Conservation (phyloP, 78 protist species). For the Dictyostelium capitatum region DNA sequence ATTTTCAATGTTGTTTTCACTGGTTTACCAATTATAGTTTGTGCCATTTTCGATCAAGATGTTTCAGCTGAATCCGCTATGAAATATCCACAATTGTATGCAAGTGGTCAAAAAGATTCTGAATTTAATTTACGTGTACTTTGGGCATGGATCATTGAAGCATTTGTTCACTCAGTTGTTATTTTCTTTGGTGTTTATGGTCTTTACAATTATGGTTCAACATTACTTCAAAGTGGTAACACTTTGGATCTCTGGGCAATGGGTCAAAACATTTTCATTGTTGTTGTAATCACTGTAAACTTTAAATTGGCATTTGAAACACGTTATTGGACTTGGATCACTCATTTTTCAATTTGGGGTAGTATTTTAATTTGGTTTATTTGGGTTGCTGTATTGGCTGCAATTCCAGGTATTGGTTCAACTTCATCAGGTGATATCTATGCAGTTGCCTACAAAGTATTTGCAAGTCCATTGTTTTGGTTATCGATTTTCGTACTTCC, state of each 20-base stretch:
- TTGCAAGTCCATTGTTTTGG: conserved; percentile 44
- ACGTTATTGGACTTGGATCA: conserved; percentile 78
- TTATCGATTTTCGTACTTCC: conserved; percentile 31
- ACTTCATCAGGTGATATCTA: conserved; percentile 60
- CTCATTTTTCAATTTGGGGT: conserved; percentile 80
- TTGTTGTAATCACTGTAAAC: conserved; percentile 68
- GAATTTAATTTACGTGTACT: conserved; percentile 69
- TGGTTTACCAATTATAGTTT: conserved; percentile 82
- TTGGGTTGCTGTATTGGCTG: conserved; percentile 53
- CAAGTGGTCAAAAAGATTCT: conserved; percentile 71
- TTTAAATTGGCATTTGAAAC: conserved; percentile 82
- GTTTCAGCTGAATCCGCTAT: conserved; percentile 61
- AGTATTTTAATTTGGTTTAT: conserved; percentile 70
- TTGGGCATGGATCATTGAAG: conserved; percentile 77
- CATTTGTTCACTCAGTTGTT: conserved; percentile 56
- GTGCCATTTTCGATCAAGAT: conserved; percentile 91
- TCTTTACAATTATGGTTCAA: conserved; percentile 15
- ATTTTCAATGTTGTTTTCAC: conserved; percentile 89
- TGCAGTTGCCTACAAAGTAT: conserved; percentile 33
- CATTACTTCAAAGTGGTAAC: conserved; percentile 23
- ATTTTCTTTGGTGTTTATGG: conserved; percentile 56
- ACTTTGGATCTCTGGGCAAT: conserved; percentile 71
- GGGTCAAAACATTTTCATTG: conserved; percentile 70
- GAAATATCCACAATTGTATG: conserved; percentile 82
- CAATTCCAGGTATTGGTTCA: conserved; percentile 35